These are phyloP conservation scores for Rhodamnia rubescens DNA, from an alignment of 345 rosid species.

Conservation along the genomic window DNA sequence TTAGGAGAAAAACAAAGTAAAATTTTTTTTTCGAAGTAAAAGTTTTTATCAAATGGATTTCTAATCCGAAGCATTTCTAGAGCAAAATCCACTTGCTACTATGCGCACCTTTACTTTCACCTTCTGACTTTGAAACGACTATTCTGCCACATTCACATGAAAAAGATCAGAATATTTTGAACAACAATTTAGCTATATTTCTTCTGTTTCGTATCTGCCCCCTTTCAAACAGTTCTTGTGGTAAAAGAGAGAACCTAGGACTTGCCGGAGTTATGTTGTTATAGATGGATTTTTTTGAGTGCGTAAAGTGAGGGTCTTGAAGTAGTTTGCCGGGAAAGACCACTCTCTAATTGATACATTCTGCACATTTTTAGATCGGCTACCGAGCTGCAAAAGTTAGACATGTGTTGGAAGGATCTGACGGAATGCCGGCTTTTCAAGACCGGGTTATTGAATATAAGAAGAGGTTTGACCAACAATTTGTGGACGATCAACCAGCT, in stretches of 20 bases:
- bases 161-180: background rate
- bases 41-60: too few relatives aligned
- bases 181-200: background rate
- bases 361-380: background rate
- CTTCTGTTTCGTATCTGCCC: background rate
- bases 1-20: too few relatives aligned
- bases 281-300: background rate
- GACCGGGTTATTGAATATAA: accelerated
- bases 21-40: too few relatives aligned
- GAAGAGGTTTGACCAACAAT: background rate
- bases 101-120: too few relatives aligned
- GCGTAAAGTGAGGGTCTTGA: background rate
- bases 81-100: too few relatives aligned
- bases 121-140: background rate
- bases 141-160: background rate
- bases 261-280: background rate
- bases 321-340: background rate
- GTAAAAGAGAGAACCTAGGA: background rate
- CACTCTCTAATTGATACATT: background rate
- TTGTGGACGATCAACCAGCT: background rate
- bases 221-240: background rate
- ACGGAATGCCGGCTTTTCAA: accelerated
- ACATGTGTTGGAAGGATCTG: background rate
- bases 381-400: accelerated
- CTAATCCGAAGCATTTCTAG: too few relatives aligned